Evolutionary conservation across 805 yeast species (phyloP).

Genomic region (Lipomyces lipofer): DNA sequence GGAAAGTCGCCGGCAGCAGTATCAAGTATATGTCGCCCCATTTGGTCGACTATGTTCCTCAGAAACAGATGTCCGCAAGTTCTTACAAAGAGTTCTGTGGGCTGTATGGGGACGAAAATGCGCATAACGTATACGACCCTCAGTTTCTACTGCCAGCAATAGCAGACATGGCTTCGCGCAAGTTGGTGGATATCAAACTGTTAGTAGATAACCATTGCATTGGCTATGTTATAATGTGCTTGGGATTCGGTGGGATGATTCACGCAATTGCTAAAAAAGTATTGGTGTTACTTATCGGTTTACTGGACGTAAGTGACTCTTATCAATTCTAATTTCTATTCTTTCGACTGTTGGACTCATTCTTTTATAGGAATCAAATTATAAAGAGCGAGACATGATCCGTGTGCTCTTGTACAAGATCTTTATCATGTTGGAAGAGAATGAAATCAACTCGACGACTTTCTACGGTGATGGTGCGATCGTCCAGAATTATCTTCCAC

Average conservation of each 20-base stretch:
- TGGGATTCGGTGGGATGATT: slow-evolving; percentile 31
- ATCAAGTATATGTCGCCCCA: slow-evolving; percentile 46
- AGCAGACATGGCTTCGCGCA: slow-evolving; percentile 10
- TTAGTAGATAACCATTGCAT: slow-evolving; percentile 60
- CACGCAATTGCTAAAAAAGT: slow-evolving; percentile 5
- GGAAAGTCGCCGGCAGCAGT: slow-evolving; percentile 12
- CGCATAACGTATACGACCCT: slow-evolving; percentile 24
- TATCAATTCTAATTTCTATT: too few species aligned
- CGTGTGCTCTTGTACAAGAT: slow-evolving; percentile 52
- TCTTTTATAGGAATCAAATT: slow-evolving; percentile 44
- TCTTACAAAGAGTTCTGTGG: neutral
- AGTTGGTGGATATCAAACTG: slow-evolving; percentile 52
- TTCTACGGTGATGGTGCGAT: neutral
- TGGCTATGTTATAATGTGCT: slow-evolving; percentile 47
- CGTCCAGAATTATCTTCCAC: slow-evolving; percentile 34
- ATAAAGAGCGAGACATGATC: slow-evolving; percentile 59
- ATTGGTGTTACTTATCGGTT: neutral
- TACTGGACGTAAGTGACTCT: slow-evolving; percentile 19
- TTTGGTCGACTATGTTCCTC: slow-evolving; percentile 58
- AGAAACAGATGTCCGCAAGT: neutral
- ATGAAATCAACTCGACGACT: neutral
- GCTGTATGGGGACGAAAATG: neutral
- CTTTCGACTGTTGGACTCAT: neutral
- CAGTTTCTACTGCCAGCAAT: slow-evolving; percentile 17
- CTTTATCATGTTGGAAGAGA: neutral